phyloP scores from a whole-genome alignment of 2,329 filamentous ascomycete genomes.

The Scedosporium boydii region DNA sequence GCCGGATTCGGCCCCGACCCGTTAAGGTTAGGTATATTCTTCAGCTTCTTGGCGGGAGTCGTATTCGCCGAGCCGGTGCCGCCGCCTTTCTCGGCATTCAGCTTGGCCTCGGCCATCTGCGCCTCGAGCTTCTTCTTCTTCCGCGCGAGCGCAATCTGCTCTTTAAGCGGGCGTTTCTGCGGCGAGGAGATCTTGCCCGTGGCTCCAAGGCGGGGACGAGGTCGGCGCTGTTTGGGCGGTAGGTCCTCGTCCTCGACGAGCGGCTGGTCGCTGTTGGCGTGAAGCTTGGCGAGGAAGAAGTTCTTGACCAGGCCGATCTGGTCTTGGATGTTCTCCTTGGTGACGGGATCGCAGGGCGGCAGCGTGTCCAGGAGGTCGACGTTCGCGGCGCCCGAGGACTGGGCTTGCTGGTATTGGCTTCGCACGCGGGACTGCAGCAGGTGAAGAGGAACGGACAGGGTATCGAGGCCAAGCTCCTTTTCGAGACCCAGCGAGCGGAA shows the following conservation, averaged over 20 bases:
- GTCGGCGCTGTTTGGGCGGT: conserved; percentile 81
- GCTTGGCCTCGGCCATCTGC: conserved; percentile 39
- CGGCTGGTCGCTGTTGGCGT: conserved; percentile 69
- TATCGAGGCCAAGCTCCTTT: conserved; percentile 78
- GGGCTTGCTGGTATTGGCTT: conserved; percentile 69
- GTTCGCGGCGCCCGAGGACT: conserved; percentile 48
- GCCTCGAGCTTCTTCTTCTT: conserved; percentile 76
- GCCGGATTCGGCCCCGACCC: conserved; percentile 28
- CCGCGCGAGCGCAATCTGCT: conserved; percentile 75
- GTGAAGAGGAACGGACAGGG: conserved; percentile 85
- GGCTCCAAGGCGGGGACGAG: conserved; percentile 51
- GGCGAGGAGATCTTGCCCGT: conserved; percentile 82
- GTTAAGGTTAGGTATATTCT: conserved; percentile 19
- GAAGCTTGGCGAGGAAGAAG: conserved; percentile 85
- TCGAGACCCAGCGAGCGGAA: conserved; percentile 93
- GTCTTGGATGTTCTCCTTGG: conserved; percentile 62
- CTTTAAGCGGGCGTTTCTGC: conserved; percentile 71
- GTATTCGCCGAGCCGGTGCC: conserved; percentile 18
- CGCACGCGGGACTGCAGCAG: conserved; percentile 86
- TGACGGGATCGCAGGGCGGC: conserved; percentile 66
- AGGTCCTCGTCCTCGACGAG: conserved; percentile 92
- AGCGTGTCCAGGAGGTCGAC: conserved; percentile 58
- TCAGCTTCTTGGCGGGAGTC: conserved; percentile 46
- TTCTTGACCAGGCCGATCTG: conserved; percentile 84
- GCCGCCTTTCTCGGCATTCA: conserved; percentile 25